Base-by-base conservation (phyloP, 208 protist species). In the Lotmaria passim region DNA sequence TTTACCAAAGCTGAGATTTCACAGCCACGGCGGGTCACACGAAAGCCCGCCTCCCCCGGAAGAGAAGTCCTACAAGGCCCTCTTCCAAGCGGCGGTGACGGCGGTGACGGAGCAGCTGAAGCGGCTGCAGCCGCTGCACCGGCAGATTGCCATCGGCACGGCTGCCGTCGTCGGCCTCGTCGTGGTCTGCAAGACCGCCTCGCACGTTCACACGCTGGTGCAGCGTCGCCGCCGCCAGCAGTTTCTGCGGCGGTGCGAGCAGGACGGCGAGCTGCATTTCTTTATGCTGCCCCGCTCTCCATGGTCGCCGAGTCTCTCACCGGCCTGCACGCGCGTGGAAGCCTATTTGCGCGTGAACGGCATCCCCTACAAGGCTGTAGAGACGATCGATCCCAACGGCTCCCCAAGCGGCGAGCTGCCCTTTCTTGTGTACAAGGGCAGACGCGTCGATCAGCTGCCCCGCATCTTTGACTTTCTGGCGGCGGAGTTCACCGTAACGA, bases 291-390 rank as follows among this genome's bases (percentile, higher is more conserved):
- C 66, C 4, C 87, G 82, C 36, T 82, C 76, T 2, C 63, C 72
- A 7, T 71, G 82, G 39, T 76, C 80, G 23, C 85, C 85, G 8
- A 86, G 81, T 26, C 46, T 91, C 4, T 87, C 78, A 0, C 48
- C 69, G n/a, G 58, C 73, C 31, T 88, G 85, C 73, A 80, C 74
- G 12, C 69, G 68, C 1, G 71, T 91, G 0, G 88, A 93, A 61
- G 73, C 83, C 7, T 87, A 83, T 59, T 67, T 89, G 34, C 84
- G 85, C 15, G 71, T 84, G 19, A 78, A 79, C 41, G 58, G 73
- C 24, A 85, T 93, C 17, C 82, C 84, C 15, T 88, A 91, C 68
- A 75, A 70, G 52, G 66, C 67, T 7, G 69, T 89, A 30, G 65
- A 75, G 31, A 75, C 81, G 10, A 65, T 67, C 14, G 76, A 91